These are phyloP conservation scores for Lasiosphaeris hirsuta DNA, from an alignment of 495 filamentous ascomycete species.

Conservation along the genomic window DNA sequence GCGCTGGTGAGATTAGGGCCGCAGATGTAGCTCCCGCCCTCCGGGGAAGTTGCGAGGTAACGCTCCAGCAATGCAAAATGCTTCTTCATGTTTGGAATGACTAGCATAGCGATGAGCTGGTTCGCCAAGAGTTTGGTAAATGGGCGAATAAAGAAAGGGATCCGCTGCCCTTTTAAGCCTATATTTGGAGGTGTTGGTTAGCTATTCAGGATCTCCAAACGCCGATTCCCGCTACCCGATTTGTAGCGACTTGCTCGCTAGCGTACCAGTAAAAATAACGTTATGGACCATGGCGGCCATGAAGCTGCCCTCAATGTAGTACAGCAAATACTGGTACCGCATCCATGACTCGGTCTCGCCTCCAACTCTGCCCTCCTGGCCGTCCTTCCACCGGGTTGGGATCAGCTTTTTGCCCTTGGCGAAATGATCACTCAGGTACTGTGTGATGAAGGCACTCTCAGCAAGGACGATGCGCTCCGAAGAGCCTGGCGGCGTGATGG, in stretches of 20 bases:
- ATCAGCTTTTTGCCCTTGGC: conserved; percentile 47
- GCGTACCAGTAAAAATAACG: conserved; percentile 54
- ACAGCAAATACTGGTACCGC: conserved; percentile 71
- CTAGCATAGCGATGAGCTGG: conserved; percentile 55
- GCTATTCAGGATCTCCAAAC: background rate
- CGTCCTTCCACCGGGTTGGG: conserved; percentile 60
- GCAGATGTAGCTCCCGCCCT: conserved; percentile 63
- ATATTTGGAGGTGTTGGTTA: background rate
- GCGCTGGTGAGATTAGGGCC: conserved; percentile 68
- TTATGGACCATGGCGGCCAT: conserved; percentile 52
- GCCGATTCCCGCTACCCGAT: too few species aligned
- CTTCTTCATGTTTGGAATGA: conserved; percentile 61
- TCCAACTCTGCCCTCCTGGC: conserved; percentile 54
- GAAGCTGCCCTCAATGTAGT: conserved; percentile 76
- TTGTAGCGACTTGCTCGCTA: too few species aligned
- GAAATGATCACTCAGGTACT: conserved; percentile 80
- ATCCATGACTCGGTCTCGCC: conserved; percentile 73
- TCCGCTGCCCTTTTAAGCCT: conserved; percentile 53
- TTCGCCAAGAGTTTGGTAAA: conserved; percentile 61
- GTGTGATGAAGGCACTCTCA: conserved; percentile 72
- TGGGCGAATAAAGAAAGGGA: conserved; percentile 82
- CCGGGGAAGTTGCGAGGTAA: conserved; percentile 63
- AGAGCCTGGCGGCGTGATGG: conserved; percentile 43
- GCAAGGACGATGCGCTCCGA: conserved; percentile 63
- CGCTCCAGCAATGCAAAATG: conserved; percentile 70